Base-by-base conservation (phyloP, 1,284 basidiomycete genomes). In the Cryptococcus sp. region DNA sequence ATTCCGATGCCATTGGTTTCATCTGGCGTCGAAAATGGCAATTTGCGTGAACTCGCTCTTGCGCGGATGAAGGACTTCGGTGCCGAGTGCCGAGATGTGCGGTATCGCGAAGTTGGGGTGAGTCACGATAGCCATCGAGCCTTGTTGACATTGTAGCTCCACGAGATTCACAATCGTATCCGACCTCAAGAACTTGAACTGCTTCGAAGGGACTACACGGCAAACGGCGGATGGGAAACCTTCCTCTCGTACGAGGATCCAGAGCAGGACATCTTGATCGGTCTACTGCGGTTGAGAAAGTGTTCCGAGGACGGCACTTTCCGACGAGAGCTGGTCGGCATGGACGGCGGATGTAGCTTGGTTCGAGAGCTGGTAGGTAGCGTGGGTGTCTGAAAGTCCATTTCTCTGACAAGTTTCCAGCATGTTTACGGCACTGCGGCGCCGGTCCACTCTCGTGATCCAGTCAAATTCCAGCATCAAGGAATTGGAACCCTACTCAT, bases 361-460 rank as follows among this genome's bases (percentile, higher is more conserved):
- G 94, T 99, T 35, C 83, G 95, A 65, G 95, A 99, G 78, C 81
- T 99, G 70, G 75, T 76, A 57, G 64, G 74, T 77, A 35, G 31
- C 31, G 10, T 35, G 31, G 31, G 65, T 39, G 16, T 25, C 22
- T 15, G 6, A 38, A 6, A n/a, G 25, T 13, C 17, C 50, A 7
- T 20, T 35, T 22, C 16, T 22, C 22, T 23, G 22, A 39, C 11
- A 11, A 0, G 27, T 13, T 23, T 8, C 3, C 48, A 71, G 75
- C 93, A 97, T 82, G 95, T 99, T n/a, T 99, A 99, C 76, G 96
- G 96, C 25, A 98, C 93, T 10, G 95, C 96, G 10, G 93, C 98
- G 31, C 93, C 93, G 3, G 91, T 99, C 25, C 96, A 99, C 78
- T 91, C 91, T 54, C 84, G 96, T 51, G 95, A 99, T 79, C 96